Conservation (phyloP, 2,329 filamentous ascomycete genomes). For the Acarospora socialis region DNA sequence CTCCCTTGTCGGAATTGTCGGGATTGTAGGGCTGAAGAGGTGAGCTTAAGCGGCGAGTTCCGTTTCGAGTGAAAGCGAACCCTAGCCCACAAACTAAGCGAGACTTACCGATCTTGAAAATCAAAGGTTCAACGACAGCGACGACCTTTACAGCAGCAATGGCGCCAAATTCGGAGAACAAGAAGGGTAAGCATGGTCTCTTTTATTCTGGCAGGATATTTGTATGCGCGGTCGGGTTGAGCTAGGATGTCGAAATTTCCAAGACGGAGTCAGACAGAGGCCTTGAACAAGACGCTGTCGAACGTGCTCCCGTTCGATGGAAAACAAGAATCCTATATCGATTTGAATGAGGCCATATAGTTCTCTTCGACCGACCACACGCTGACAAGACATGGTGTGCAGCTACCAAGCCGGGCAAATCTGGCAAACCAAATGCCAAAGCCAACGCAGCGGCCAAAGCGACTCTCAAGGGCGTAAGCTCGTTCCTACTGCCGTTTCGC, state of each 20-base stretch:
- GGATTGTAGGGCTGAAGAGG: no score
- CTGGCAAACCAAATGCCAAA: slow-evolving; percentile 56
- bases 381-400: slow-evolving; percentile 25
- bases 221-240: no score
- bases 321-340: no score
- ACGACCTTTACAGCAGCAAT: slow-evolving; percentile 12
- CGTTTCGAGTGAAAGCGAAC: no score
- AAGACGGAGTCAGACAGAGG: no score
- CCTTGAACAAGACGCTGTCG: no score
- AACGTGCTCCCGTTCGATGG: no score
- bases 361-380: no score
- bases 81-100: slow-evolving; percentile 14
- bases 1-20: no score
- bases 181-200: slow-evolving; percentile 35
- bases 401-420: slow-evolving; percentile 41
- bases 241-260: no score
- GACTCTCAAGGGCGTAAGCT: slow-evolving; percentile 85
- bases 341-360: no score
- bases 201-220: no score
- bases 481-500: slow-evolving; percentile 35
- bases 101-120: slow-evolving; percentile 21
- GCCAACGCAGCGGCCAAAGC: slow-evolving; percentile 91
- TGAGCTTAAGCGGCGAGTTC: background rate
- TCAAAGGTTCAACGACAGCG: slow-evolving; percentile 23
- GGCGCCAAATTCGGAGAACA: slow-evolving; percentile 29